phyloP scores from a whole-genome alignment of 768 basidiomycete genomes.

The Suillus variegatus region DNA sequence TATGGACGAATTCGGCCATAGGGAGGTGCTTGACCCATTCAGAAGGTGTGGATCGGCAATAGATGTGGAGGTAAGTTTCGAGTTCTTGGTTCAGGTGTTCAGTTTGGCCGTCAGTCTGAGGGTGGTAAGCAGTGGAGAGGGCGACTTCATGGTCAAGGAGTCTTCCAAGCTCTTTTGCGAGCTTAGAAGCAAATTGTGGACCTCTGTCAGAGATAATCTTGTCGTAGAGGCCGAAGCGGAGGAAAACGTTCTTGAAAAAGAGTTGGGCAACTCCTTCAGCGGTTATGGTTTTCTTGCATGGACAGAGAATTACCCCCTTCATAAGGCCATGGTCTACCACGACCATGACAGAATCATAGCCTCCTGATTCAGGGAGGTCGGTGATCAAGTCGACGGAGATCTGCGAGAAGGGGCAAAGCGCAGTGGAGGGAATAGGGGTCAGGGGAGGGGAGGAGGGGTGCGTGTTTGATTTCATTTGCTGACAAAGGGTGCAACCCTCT shows the following conservation, averaged over 20 bases:
- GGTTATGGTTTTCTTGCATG: constrained; percentile 16
- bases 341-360: constrained; percentile 22
- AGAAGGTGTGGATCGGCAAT: too few relatives aligned
- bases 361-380: not conserved
- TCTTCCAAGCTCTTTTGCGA: constrained; percentile 17
- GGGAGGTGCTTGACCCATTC: too few relatives aligned
- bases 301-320: constrained; percentile 31
- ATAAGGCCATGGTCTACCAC: constrained; percentile 23
- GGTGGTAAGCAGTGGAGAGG: constrained; percentile 44
- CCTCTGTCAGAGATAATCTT: constrained; percentile 13
- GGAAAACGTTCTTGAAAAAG: constrained; percentile 11
- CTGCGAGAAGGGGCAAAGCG: too few relatives aligned
- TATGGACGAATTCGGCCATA: too few relatives aligned
- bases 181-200: constrained; percentile 23
- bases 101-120: constrained; percentile 21
- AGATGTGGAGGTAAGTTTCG: too few relatives aligned
- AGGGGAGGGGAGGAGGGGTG: too few relatives aligned
- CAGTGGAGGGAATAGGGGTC: too few relatives aligned
- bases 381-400: too few relatives aligned
- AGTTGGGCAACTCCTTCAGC: constrained; percentile 15
- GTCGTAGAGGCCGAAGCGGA: not conserved
- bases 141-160: constrained; percentile 20
- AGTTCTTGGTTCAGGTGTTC: too few relatives aligned
- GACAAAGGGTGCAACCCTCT: too few relatives aligned
- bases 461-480: too few relatives aligned